These are phyloP conservation scores for Pythium periplocum DNA, from an alignment of 352 stramenopile species.

Conservation along the genomic window DNA sequence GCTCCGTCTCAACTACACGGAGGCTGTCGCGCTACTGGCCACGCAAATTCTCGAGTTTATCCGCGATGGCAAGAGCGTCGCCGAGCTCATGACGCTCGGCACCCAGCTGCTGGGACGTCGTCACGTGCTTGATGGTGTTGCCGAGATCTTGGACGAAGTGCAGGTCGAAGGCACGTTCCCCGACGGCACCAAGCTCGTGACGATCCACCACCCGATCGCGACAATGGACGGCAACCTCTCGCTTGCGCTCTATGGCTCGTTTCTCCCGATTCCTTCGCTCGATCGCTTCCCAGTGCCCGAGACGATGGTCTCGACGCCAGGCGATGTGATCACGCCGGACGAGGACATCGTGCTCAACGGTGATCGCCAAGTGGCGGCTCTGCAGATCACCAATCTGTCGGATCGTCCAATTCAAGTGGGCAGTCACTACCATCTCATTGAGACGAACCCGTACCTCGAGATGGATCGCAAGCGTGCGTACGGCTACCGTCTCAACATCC, in stretches of 20 bases:
- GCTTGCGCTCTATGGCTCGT: conserved; percentile 92
- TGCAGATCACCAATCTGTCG: conserved; percentile 93
- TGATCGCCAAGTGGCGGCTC: conserved; percentile 54
- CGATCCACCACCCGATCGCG: conserved; percentile 92
- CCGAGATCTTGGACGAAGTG: conserved; percentile 88
- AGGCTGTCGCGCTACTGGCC: conserved; percentile 91
- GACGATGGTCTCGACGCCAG: conserved; percentile 23
- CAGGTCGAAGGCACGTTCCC: conserved; percentile 97
- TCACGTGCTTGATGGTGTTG: conserved; percentile 93
- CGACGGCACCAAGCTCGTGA: conserved; percentile 97
- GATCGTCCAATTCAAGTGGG: conserved; percentile 94
- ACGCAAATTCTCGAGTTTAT: conserved; percentile 94
- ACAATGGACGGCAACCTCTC: conserved; percentile 85
- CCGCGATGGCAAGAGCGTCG: conserved; percentile 87
- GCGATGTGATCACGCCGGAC: conserved; percentile 58
- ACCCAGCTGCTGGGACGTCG: conserved; percentile 76
- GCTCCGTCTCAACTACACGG: conserved; percentile 91
- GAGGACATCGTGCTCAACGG: conserved; percentile 83
- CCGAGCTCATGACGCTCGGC: conserved; percentile 85
- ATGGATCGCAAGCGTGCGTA: conserved; percentile 92
- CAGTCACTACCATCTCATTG: conserved; percentile 95
- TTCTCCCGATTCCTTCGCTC: conserved; percentile 87
- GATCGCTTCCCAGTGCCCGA: conserved; percentile 37
- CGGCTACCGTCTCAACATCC: conserved; percentile 94
- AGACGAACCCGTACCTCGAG: conserved; percentile 93